phyloP scores from a whole-genome alignment of 495 filamentous ascomycete species.

The Penicillium simplicissimum region DNA sequence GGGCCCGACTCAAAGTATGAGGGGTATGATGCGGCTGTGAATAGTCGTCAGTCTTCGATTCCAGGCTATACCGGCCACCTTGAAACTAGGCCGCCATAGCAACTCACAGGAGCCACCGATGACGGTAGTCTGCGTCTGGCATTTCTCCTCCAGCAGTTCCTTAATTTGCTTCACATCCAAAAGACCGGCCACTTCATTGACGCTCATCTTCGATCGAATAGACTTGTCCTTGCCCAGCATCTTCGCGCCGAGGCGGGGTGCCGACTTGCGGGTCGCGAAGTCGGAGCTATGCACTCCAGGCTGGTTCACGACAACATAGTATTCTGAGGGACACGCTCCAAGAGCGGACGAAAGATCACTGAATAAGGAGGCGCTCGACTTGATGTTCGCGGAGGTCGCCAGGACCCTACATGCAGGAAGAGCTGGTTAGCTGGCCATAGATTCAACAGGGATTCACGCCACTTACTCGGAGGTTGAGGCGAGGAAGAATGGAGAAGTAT shows the following conservation, averaged over 20 bases:
- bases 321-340: constrained; percentile 66
- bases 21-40: constrained; percentile 46
- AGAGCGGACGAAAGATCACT: constrained; percentile 44
- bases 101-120: constrained; percentile 66
- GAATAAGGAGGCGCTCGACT: constrained; percentile 43
- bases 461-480: constrained; percentile 78
- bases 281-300: constrained; percentile 72
- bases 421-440: constrained; percentile 33
- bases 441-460: constrained; percentile 16
- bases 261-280: constrained; percentile 52
- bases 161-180: constrained; percentile 58
- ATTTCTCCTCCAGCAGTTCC: constrained; percentile 50
- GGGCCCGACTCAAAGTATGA: constrained; percentile 48
- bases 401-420: constrained; percentile 39
- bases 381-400: constrained; percentile 45
- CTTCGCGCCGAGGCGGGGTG: constrained; percentile 62
- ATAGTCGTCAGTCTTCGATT: constrained; percentile 17
- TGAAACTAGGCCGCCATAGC: constrained; percentile 7
- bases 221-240: constrained; percentile 50
- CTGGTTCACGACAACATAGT: constrained; percentile 80
- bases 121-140: constrained; percentile 52
- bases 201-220: constrained; percentile 49
- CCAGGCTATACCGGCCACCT: background rate
- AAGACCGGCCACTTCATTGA: constrained; percentile 65
- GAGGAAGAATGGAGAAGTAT: constrained; percentile 85